Conservation (phyloP, 2,329 filamentous ascomycete species). For the Aureobasidium uvarum region DNA sequence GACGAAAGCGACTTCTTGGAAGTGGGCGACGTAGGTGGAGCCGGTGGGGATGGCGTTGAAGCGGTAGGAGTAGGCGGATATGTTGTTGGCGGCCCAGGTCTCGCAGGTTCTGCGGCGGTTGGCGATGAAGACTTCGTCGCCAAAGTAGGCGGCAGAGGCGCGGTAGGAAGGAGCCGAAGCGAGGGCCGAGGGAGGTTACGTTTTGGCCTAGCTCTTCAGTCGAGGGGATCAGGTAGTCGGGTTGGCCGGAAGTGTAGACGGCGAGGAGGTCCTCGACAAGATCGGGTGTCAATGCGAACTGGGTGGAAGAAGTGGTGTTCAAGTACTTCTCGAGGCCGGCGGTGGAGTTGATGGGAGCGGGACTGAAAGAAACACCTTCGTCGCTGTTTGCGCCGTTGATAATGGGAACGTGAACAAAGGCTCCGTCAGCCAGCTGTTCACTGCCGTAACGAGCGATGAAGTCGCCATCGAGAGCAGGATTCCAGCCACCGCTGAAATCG, state of each 20-base stretch:
- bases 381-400: constrained; percentile 64
- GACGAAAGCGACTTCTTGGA: constrained; percentile 52
- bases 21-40: constrained; percentile 53
- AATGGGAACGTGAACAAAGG: constrained; percentile 61
- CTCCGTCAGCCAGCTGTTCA: constrained; percentile 55
- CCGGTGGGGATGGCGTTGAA: constrained; percentile 56
- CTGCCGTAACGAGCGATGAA: constrained; percentile 55
- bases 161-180: constrained; percentile 52
- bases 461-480: constrained; percentile 55
- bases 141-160: constrained; percentile 54
- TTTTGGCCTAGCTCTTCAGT: constrained; percentile 39
- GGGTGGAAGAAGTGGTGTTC: constrained; percentile 30
- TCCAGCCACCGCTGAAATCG: constrained; percentile 41
- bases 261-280: constrained; percentile 45
- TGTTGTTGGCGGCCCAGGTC: constrained; percentile 49
- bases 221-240: constrained; percentile 51
- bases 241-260: constrained; percentile 54
- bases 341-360: constrained; percentile 55
- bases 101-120: constrained; percentile 55
- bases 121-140: constrained; percentile 58
- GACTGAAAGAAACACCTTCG: constrained; percentile 60
- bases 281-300: constrained; percentile 30
- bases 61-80: constrained; percentile 60
- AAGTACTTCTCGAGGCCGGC: constrained; percentile 51
- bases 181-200: constrained; percentile 36